These are phyloP conservation scores for Penicillium sp. DNA, from an alignment of 2,329 filamentous ascomycete genomes.

Conservation along the genomic window DNA sequence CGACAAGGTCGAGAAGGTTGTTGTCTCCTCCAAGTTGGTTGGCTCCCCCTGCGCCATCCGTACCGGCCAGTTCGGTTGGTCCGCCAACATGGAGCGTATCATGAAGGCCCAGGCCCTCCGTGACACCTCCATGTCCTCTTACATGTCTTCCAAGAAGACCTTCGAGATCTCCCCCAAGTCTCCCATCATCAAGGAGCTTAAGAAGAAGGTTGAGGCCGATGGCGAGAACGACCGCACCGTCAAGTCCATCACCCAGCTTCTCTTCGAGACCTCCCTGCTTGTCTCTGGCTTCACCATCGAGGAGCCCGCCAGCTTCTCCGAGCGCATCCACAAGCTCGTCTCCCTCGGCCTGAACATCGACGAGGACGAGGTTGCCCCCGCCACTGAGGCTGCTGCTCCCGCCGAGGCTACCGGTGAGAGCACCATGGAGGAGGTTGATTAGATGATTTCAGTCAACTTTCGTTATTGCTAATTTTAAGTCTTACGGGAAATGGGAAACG, in stretches of 20 bases:
- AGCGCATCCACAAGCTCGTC: constrained; percentile 99
- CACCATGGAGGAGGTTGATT: constrained; percentile 99
- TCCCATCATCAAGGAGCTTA: constrained; percentile 96
- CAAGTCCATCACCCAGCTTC: constrained; percentile 97
- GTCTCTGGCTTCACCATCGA: constrained; percentile 99
- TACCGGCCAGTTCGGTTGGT: constrained; percentile 99
- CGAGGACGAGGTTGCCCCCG: constrained; percentile 72
- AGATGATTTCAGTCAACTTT: constrained; percentile 43
- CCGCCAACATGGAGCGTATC: constrained; percentile 99
- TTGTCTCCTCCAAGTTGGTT: constrained; percentile 95
- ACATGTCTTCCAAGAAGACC: constrained; percentile 99
- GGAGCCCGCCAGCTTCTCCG: constrained; percentile 94
- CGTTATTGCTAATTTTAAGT: constrained; percentile 23
- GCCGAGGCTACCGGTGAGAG: constrained; percentile 74
- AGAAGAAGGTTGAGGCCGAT: constrained; percentile 97
- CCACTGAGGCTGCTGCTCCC: constrained; percentile 58
- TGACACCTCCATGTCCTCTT: constrained; percentile 98
- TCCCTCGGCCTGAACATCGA: constrained; percentile 97
- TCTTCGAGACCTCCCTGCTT: constrained; percentile 97
- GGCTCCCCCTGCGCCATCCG: constrained; percentile 96
- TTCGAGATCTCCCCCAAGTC: constrained; percentile 99
- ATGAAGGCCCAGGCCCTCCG: constrained; percentile 99
- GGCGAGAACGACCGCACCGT: constrained; percentile 98
- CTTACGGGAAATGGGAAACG: constrained; percentile 33
- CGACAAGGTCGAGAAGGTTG: constrained; percentile 99